Evolutionary conservation across 139 green algal species (phyloP), one percentile per base, ranked within the genome.

Genomic region (Spirogloea muscicola): DNA sequence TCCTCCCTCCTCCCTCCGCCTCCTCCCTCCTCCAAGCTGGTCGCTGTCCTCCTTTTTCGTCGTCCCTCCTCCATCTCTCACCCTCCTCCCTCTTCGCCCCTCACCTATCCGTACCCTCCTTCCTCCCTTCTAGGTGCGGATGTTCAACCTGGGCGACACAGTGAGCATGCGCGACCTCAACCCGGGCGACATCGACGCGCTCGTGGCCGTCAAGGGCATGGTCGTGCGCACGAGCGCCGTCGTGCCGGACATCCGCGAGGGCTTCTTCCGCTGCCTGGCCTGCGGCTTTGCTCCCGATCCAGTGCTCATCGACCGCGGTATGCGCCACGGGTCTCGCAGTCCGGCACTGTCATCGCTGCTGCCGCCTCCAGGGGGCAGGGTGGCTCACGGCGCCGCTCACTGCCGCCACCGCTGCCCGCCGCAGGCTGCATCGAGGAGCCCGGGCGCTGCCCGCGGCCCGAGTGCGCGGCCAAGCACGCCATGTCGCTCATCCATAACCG

Each of bases 121-220:
- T n/a, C n/a, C n/a, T n/a, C n/a, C n/a, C n/a, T 21, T 73, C 6
- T 85, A 96, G 86, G 84, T 89, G 3, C 86, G 91, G 6, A 81
- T 88, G 2, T 98, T 91, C 88, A 98, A 98, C 85, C 82, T 99
- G 71, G 72, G 59, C 3, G 76, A 88, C 52, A 78, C 64, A 29
- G 85, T 90, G 58, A 74, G 89, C 42, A 96, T 99, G 83, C 87
- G 94, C 3, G 93, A 97, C 65, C 86, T 99, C 39, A 90, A 98
- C 80, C 94, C 94, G 73, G 3, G 18, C 62, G 73, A 81, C 58
- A 77, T 83, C 37, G 51, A 74, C 33, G 10, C 76, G 40, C 55
- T 99, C 51, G 88, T 99, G 42, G 84, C 87, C 37, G 89, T 99
- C 29, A 81, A 84, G 48, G 94, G 94, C 79, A 98, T 98, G 94